Conservation (phyloP, 1,284 basidiomycete species). For the Chondrostereum purpureum region DNA sequence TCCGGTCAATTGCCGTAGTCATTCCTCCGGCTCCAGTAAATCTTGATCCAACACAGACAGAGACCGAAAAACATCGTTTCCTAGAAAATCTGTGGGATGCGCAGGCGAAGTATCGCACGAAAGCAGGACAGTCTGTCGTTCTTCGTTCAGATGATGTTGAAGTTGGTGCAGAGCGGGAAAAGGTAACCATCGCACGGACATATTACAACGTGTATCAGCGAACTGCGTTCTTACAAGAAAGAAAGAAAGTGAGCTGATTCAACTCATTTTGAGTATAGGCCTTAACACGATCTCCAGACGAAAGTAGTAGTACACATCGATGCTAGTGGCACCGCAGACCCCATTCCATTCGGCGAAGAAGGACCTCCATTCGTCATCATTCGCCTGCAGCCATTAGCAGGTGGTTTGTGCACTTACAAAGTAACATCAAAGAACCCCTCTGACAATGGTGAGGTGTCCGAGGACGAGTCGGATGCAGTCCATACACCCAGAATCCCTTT, state of each 20-base stretch:
- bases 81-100: slow-evolving; percentile 81
- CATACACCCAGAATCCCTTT: slow-evolving; percentile 66
- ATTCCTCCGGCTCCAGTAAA: slow-evolving; percentile 61
- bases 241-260: slow-evolving; percentile 56
- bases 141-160: slow-evolving; percentile 66
- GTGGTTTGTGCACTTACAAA: slow-evolving; percentile 71
- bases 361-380: slow-evolving; percentile 69
- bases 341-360: slow-evolving; percentile 64
- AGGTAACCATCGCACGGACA: slow-evolving; percentile 61
- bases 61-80: slow-evolving; percentile 73
- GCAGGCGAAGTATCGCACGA: slow-evolving; percentile 73
- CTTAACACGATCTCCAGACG: slow-evolving; percentile 42
- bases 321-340: slow-evolving; percentile 63
- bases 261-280: slow-evolving; percentile 4
- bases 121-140: slow-evolving; percentile 60
- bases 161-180: slow-evolving; percentile 59
- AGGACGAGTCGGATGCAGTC: slow-evolving; percentile 58
- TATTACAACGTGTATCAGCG: slow-evolving; percentile 84
- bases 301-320: slow-evolving; percentile 85
- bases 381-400: slow-evolving; percentile 73
- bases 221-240: slow-evolving; percentile 65
- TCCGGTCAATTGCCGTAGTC: slow-evolving; percentile 69
- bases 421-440: slow-evolving; percentile 67
- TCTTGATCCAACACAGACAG: slow-evolving; percentile 56
- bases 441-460: slow-evolving; percentile 54